Percentiles rank a stretch among this genome's conserved stretches.
Conservation (phyloP, 148 eudicot species). For the Silene uniflora region DNA sequence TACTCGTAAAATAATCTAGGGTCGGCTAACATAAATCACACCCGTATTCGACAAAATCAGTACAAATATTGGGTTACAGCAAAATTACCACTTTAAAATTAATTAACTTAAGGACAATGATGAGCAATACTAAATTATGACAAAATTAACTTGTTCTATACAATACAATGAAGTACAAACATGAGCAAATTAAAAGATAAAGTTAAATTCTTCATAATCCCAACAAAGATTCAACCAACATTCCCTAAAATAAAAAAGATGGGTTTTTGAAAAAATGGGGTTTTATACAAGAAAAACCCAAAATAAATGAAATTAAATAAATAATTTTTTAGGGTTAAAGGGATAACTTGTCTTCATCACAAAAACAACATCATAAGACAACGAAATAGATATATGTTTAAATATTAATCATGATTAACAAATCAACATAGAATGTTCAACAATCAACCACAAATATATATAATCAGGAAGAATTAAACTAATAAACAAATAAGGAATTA, state of each 20-base stretch:
- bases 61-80: no score
- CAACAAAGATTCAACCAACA: neutral
- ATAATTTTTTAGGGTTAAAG: neutral
- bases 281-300: neutral
- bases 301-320: neutral
- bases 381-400: neutral
- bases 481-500: no score
- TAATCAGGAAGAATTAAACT: no score
- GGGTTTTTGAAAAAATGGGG: slow-evolving; percentile 8
- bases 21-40: neutral
- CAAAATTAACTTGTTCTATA: neutral
- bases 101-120: neutral
- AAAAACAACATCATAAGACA: neutral
- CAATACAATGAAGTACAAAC: neutral
- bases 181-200: neutral
- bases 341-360: slow-evolving; percentile 11
- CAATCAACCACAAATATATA: no score
- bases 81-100: no score
- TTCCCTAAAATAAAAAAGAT: neutral
- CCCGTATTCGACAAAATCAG: no score
- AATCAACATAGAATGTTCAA: no score
- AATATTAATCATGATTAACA: neutral
- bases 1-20: neutral
- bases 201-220: neutral
- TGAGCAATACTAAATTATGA: neutral